Conservation (phyloP, 2,329 filamentous ascomycete species). For the Hypoxylon sp. region DNA sequence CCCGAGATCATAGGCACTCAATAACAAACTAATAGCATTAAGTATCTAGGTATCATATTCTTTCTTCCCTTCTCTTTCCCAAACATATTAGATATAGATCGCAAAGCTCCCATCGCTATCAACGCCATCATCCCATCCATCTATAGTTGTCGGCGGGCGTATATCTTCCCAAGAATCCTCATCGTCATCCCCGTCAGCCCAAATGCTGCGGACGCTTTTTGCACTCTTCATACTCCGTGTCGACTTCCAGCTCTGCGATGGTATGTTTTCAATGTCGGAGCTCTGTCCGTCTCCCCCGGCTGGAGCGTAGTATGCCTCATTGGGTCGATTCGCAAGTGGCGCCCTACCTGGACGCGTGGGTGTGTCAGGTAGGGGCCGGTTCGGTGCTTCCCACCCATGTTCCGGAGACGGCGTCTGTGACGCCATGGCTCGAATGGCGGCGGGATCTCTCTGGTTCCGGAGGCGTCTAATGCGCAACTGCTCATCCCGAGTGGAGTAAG, state of each 20-base stretch:
- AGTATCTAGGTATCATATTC: conserved; percentile 38
- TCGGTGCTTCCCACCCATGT: conserved; percentile 33
- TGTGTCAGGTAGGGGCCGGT: conserved; percentile 47
- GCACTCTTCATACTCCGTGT: conserved; percentile 45
- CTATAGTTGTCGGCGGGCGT: conserved; percentile 48
- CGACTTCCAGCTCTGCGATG: conserved; percentile 46
- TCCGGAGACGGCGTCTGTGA: conserved; percentile 44
- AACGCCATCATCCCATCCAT: conserved; percentile 46
- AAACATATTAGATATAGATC: conserved; percentile 51
- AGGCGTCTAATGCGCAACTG: conserved; percentile 39
- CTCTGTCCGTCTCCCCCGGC: conserved; percentile 24
- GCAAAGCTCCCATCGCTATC: conserved; percentile 51
- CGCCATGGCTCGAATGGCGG: conserved; percentile 37
- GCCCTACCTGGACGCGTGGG: conserved; percentile 38
- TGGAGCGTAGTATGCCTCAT: conserved; percentile 27
- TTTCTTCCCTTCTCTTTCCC: background rate
- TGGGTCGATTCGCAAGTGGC: conserved; percentile 40
- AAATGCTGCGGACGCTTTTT: conserved; percentile 46
- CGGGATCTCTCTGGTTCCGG: conserved; percentile 38
- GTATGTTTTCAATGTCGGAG: conserved; percentile 27
- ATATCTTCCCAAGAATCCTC: conserved; percentile 54
- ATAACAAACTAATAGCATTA: conserved; percentile 37
- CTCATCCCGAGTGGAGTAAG: conserved; percentile 43
- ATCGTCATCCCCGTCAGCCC: conserved; percentile 49
- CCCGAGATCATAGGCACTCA: background rate